A percentile compares a stretch with the other conserved stretches of the same genome.
These are phyloP conservation scores for Dioscorea alata DNA, from an alignment of 106 monocot species.

Conservation along the genomic window DNA sequence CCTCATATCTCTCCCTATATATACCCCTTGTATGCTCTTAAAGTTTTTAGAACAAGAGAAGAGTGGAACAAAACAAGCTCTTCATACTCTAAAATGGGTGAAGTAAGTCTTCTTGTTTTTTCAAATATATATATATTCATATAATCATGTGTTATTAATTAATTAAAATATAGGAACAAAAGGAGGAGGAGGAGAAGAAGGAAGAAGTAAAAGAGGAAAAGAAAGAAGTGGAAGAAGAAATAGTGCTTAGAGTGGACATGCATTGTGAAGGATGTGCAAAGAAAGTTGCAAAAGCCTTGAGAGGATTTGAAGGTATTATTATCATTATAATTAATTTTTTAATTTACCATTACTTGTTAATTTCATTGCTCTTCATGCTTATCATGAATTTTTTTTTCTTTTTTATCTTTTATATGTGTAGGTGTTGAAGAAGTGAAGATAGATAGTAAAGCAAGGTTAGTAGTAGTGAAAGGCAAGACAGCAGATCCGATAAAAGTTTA, in stretches of 20 bases:
- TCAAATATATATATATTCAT: background rate
- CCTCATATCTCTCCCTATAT: too few relatives aligned
- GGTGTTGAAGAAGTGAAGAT: conserved; percentile 61
- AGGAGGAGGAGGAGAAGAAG: conserved; percentile 18
- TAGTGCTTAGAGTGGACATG: conserved; percentile 79
- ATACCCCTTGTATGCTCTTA: too few relatives aligned
- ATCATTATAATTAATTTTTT: background rate
- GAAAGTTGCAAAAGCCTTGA: conserved; percentile 50
- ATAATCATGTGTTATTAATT: background rate
- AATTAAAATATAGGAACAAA: conserved; percentile 11
- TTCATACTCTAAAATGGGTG: background rate
- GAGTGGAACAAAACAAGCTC: background rate
- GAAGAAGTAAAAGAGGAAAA: conserved; percentile 13
- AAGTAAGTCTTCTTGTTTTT: background rate
- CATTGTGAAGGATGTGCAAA: conserved; percentile 73
- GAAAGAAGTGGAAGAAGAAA: conserved; percentile 41
- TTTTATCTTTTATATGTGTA: background rate
- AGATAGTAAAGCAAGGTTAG: conserved; percentile 45
- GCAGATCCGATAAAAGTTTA: conserved; percentile 50
- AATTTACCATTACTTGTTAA: background rate
- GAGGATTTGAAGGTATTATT: conserved; percentile 41
- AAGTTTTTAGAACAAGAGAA: background rate
- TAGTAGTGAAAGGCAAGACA: conserved; percentile 59
- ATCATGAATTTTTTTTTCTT: background rate
- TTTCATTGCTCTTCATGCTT: background rate